Base-by-base conservation (phyloP, 2,329 filamentous ascomycete genomes). In the Penicillium sp. region DNA sequence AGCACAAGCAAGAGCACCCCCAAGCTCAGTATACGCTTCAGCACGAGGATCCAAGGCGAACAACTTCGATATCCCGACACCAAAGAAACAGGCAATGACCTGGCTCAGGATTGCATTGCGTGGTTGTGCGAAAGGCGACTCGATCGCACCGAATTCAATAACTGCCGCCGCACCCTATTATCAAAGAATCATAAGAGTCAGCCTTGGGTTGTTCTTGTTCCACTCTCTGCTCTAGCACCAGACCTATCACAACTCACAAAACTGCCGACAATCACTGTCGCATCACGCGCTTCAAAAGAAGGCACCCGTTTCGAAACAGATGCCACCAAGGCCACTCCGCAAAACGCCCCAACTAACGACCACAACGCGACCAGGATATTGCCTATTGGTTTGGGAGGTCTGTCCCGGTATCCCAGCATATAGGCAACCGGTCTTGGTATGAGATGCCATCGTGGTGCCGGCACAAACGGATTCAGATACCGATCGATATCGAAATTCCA, bases 401-500 rank as follows among this genome's bases (percentile, higher is more conserved):
- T 59, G 10, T 68, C 68, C 59, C 88, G 82, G 67, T 89, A 77
- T 12, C 89, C 89, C 2, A 96, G 76, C 65, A 91, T 89, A 63
- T 86, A 83, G 21, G 89, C 83, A 21, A 94, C 69, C 0, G 83
- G 82, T 47, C 78, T 79, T 0, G 91, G 92, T 1, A 96, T 69
- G 44, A 78, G 76, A 29, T 82, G 77, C 71, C 90, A 82, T 65
- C 83, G 84, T 41, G 88, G 87, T 15, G 83, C 78, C 9, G 89
- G 89, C 25, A 96, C 70, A 59, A 86, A 80, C 3, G 82, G 88
- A 71, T 93, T 91, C 50, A 96, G 71, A 70, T 88, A 85, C n/a
- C 75, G 77, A 79, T 96, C 92, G 62, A 96, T 83, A 75, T 94
- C 85, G 74, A 96, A 86, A 68, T 87, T 80, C 68, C 73, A 74